Evolutionary conservation across 169 alveolate genomes (phyloP).

Genomic region (Plasmodium gaboni): DNA sequence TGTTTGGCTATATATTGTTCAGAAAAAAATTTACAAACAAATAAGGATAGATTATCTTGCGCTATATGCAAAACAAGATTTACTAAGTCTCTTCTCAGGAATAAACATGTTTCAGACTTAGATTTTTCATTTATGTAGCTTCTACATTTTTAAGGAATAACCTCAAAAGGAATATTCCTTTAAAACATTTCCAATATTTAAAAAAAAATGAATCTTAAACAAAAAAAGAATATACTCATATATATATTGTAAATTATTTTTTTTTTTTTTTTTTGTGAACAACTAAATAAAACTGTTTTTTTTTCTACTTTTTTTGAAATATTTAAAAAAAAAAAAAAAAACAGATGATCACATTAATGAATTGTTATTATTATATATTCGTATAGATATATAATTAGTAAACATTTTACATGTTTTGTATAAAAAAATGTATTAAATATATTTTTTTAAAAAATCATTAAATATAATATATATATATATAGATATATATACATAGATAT

Average conservation of each 20-base stretch:
- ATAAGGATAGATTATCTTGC: slow-evolving; percentile 79
- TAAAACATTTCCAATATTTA: too few species aligned
- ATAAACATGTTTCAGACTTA: slow-evolving; percentile 62
- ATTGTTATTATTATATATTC: neutral
- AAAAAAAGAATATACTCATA: neutral
- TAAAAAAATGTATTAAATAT: neutral
- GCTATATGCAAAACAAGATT: slow-evolving; percentile 76
- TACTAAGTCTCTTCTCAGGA: slow-evolving; percentile 55
- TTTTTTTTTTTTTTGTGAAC: neutral
- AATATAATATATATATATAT: slow-evolving; percentile 11
- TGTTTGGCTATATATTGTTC: slow-evolving; percentile 88
- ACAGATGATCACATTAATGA: neutral
- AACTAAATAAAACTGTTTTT: neutral
- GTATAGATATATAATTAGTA: slow-evolving; percentile 23
- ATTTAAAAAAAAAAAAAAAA: neutral
- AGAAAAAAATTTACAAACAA: slow-evolving; percentile 74
- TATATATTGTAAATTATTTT: too few species aligned
- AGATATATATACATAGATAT: neutral
- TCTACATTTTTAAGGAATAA: too few species aligned
- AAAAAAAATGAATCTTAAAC: too few species aligned
- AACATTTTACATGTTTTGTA: slow-evolving; percentile 8
- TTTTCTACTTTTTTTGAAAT: neutral
- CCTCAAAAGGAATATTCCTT: too few species aligned
- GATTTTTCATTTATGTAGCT: slow-evolving; percentile 37
- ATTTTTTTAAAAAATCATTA: slow-evolving; percentile 21